These are phyloP conservation scores for Fusarium cicatricum DNA, from an alignment of 2,329 filamentous ascomycete genomes.

Conservation along the genomic window DNA sequence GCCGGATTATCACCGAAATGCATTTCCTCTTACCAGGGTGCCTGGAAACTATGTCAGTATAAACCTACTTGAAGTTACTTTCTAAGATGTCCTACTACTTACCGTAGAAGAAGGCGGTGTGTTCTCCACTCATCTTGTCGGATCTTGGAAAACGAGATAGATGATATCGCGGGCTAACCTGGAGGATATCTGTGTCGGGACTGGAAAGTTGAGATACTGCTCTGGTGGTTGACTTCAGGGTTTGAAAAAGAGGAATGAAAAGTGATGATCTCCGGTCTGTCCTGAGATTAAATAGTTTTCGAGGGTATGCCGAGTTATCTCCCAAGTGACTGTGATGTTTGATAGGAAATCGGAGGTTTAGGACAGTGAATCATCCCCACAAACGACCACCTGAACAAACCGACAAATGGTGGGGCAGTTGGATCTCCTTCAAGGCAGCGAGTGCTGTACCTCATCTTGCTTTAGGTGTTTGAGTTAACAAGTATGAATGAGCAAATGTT, in stretches of 20 bases:
- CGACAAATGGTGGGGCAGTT: slow-evolving; percentile 22
- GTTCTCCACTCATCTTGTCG: slow-evolving; percentile 51
- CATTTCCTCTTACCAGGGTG: slow-evolving; percentile 44
- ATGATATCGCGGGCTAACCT: background rate
- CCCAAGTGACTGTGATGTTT: background rate
- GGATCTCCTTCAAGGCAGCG: background rate
- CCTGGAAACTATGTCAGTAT: slow-evolving; percentile 32
- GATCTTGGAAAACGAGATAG: background rate
- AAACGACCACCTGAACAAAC: slow-evolving; percentile 17
- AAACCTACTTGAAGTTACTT: too few relatives aligned
- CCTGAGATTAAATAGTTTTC: background rate
- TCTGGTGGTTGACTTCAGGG: background rate
- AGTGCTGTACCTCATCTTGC: background rate
- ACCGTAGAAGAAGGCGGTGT: slow-evolving; percentile 68
- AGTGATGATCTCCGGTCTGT: background rate
- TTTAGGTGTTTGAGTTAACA: background rate
- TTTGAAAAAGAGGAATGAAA: background rate
- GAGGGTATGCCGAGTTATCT: background rate
- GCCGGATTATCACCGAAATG: background rate
- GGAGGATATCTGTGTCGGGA: background rate
- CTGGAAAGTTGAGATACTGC: background rate
- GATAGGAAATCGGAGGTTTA: background rate
- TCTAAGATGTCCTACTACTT: slow-evolving; percentile 14
- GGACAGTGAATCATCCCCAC: slow-evolving; percentile 17
- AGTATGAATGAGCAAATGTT: too few relatives aligned